These are phyloP conservation scores for Beauveria sp. DNA, from an alignment of 2,329 filamentous ascomycete genomes.

Conservation along the genomic window DNA sequence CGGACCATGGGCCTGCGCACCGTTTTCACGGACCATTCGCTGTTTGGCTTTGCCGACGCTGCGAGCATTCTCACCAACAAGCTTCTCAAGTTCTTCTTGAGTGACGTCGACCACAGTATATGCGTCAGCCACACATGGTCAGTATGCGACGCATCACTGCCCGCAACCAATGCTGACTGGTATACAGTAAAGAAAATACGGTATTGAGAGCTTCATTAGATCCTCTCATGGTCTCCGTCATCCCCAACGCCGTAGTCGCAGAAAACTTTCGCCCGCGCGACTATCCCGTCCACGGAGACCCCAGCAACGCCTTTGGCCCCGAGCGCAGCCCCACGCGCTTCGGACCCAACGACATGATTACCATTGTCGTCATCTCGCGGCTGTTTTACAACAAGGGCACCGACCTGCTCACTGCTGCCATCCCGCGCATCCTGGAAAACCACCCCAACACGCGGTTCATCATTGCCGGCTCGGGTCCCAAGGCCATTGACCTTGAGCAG, in stretches of 20 bases:
- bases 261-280: slow-evolving; percentile 78
- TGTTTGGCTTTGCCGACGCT: slow-evolving; percentile 96
- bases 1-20: slow-evolving; percentile 93
- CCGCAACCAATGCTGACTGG: slow-evolving; percentile 14
- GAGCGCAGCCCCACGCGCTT: slow-evolving; percentile 57
- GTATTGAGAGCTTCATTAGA: slow-evolving; percentile 90
- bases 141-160: slow-evolving; percentile 16
- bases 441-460: slow-evolving; percentile 95
- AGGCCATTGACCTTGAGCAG: slow-evolving; percentile 95
- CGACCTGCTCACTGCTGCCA: slow-evolving; percentile 90
- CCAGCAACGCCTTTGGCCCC: slow-evolving; percentile 28
- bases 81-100: slow-evolving; percentile 88
- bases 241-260: slow-evolving; percentile 93
- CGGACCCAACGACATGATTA: slow-evolving; percentile 79
- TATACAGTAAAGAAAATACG: slow-evolving; percentile 84
- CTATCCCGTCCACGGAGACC: slow-evolving; percentile 28
- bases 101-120: slow-evolving; percentile 96
- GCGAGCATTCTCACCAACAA: slow-evolving; percentile 96
- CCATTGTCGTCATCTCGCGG: slow-evolving; percentile 93
- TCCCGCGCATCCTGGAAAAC: slow-evolving; percentile 80
- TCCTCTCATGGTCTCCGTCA: slow-evolving; percentile 94
- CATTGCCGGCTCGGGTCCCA: slow-evolving; percentile 90
- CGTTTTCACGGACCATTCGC: slow-evolving; percentile 93
- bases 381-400: slow-evolving; percentile 99
- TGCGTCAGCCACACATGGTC: slow-evolving; percentile 98